Evolutionary conservation across 2,329 filamentous ascomycete genomes (phyloP).

Genomic region (Pseudocercospora ulei): DNA sequence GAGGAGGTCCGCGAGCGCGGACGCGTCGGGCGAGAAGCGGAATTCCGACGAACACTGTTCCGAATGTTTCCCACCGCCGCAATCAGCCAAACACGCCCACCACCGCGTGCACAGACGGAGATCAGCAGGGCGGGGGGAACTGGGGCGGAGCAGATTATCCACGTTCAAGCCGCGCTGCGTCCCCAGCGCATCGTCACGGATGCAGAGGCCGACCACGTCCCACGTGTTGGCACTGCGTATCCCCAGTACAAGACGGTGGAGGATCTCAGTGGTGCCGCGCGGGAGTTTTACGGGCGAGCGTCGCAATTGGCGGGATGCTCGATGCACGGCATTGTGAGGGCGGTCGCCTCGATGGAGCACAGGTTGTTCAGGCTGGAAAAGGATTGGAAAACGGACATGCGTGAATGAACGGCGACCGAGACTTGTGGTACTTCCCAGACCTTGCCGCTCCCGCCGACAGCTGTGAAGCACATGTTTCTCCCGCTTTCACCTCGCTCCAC

Average conservation of each 20-base stretch:
- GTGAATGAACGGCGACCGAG: too few species aligned
- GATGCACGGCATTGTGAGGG: slow-evolving; percentile 43
- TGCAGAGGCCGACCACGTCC: slow-evolving; percentile 29
- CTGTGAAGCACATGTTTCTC: slow-evolving; percentile 16
- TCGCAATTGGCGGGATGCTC: slow-evolving; percentile 45
- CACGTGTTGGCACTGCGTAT: slow-evolving; percentile 46
- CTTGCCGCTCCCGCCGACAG: slow-evolving; percentile 10
- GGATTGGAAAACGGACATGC: slow-evolving; percentile 23
- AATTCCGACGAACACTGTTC: slow-evolving; percentile 38
- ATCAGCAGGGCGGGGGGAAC: slow-evolving; percentile 15
- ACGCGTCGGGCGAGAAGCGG: slow-evolving; percentile 30
- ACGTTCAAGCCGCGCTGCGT: slow-evolving; percentile 39
- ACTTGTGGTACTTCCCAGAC: slow-evolving; percentile 7
- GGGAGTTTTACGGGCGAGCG: slow-evolving; percentile 45
- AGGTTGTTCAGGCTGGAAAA: slow-evolving; percentile 36
- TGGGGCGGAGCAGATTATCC: slow-evolving; percentile 35
- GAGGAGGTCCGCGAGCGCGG: slow-evolving; percentile 36
- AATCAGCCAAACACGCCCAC: slow-evolving; percentile 9
- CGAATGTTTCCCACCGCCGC: slow-evolving; percentile 36
- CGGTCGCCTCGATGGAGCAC: slow-evolving; percentile 45
- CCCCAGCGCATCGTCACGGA: slow-evolving; percentile 35
- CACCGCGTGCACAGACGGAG: slow-evolving; percentile 14
- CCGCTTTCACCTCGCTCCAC: slow-evolving; percentile 19
- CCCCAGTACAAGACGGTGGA: slow-evolving; percentile 41
- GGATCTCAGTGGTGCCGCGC: slow-evolving; percentile 39